phyloP scores from a whole-genome alignment of 768 basidiomycete species.

The Suillus tomentosus region DNA sequence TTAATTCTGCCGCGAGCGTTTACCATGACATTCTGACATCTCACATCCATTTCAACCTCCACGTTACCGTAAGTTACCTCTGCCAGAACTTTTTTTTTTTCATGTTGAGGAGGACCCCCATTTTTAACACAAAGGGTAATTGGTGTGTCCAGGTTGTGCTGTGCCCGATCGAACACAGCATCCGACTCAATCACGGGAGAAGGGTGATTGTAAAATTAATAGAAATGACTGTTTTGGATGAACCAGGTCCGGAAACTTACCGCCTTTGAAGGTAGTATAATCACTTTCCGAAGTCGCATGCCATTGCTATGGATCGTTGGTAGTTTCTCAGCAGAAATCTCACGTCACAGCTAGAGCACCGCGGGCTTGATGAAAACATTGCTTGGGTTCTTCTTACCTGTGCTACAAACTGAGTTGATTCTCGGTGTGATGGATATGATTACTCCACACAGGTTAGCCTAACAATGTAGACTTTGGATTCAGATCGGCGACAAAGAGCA shows the following conservation, averaged over 20 bases:
- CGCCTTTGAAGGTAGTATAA: constrained; percentile 7
- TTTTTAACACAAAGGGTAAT: not conserved
- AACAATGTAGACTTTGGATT: not conserved
- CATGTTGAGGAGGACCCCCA: not conserved
- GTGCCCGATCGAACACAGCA: constrained; percentile 6
- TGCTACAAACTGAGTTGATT: not conserved
- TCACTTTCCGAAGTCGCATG: constrained; percentile 11
- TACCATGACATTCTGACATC: not conserved
- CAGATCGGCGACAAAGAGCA: constrained; percentile 4
- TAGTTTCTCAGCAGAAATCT: constrained; percentile 10
- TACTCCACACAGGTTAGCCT: not conserved
- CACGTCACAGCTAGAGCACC: constrained; percentile 6
- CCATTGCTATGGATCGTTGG: constrained; percentile 7
- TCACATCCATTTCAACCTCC: not conserved
- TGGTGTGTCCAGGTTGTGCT: not conserved
- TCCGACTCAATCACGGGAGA: constrained; percentile 10
- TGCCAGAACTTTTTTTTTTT: not conserved
- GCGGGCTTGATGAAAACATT: constrained; percentile 4
- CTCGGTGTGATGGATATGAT: not conserved
- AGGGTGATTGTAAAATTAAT: constrained; percentile 3
- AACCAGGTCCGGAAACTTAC: constrained; percentile 4
- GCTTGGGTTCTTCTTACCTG: not conserved
- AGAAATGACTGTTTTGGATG: not conserved
- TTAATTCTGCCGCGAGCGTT: not conserved
- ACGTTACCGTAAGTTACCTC: not conserved